These are phyloP conservation scores for Anastatica hierochuntica DNA, from an alignment of 345 rosid genomes.

Conservation along the genomic window DNA sequence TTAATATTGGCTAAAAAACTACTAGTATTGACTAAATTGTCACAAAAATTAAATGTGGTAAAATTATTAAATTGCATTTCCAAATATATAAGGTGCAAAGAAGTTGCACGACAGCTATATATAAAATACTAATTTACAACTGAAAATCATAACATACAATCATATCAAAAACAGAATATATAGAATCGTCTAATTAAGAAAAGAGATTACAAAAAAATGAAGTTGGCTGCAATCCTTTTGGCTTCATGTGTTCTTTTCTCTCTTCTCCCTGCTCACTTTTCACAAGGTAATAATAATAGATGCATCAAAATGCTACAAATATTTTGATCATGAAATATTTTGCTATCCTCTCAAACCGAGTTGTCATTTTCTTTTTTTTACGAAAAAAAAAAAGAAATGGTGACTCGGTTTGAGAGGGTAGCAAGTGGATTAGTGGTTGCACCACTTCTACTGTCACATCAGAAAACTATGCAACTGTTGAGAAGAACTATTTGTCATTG, in stretches of 20 bases:
- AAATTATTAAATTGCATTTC: conserved; percentile 7
- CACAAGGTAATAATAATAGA: conserved; percentile 7
- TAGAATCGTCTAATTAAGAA: neutral
- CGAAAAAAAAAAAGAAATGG: too few species aligned
- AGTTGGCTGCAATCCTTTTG: conserved; percentile 3
- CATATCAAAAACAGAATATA: neutral
- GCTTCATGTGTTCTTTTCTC: conserved; percentile 8
- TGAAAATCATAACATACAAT: conserved; percentile 5
- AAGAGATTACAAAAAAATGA: neutral
- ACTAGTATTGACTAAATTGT: too few species aligned
- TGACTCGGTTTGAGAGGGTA: too few species aligned
- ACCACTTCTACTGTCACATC: too few species aligned
- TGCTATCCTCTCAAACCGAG: too few species aligned
- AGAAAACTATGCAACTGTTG: too few species aligned
- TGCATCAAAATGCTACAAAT: neutral
- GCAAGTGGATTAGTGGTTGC: too few species aligned
- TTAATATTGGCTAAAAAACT: neutral
- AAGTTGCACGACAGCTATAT: neutral
- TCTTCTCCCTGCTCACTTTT: neutral
- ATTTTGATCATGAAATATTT: too few species aligned
- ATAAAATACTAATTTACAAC: neutral
- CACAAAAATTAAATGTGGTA: neutral
- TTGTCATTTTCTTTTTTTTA: too few species aligned
- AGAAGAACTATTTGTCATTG: too few species aligned
- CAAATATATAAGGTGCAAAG: neutral